These are phyloP conservation scores for Oryza meridionalis DNA, from an alignment of 176 grass and related monocot genomes.

Conservation along the genomic window DNA sequence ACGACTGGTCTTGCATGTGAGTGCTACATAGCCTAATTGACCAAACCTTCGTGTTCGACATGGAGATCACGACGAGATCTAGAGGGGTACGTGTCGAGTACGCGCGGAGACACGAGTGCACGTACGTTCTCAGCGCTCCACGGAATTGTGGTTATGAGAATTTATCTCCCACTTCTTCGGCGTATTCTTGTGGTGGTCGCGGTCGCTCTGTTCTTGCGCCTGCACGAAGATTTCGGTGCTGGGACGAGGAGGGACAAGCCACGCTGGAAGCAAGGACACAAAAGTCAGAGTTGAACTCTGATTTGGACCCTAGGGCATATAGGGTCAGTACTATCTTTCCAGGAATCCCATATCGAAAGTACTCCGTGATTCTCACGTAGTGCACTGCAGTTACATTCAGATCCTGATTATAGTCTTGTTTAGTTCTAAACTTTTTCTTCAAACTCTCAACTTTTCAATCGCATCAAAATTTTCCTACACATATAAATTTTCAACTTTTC, in stretches of 20 bases:
- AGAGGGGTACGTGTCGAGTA: not conserved
- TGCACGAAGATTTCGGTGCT: not conserved
- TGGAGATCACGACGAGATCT: not conserved
- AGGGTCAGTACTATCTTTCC: not conserved
- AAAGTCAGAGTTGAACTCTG: slow-evolving; percentile 16
- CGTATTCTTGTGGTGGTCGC: not conserved
- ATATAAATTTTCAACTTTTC: too few relatives aligned
- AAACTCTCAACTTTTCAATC: too few relatives aligned
- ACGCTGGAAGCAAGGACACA: slow-evolving; percentile 23
- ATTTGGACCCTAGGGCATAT: not conserved
- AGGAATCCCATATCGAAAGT: not conserved
- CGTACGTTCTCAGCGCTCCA: not conserved
- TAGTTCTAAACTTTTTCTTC: too few relatives aligned
- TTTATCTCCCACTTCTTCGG: not conserved
- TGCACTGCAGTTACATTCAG: too few relatives aligned
- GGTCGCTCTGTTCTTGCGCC: not conserved
- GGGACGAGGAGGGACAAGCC: slow-evolving; percentile 29
- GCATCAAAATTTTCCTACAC: too few relatives aligned
- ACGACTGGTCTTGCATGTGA: slow-evolving; percentile 25
- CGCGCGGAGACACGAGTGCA: not conserved
- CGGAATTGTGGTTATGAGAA: not conserved
- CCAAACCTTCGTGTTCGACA: not conserved
- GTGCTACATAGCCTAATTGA: not conserved
- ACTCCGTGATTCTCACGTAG: too few relatives aligned
- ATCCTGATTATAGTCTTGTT: too few relatives aligned